Percentiles rank a stretch among this genome's conserved stretches.
Conservation (phyloP, 352 stramenopile genomes). For the Globisporangium takayamanum region DNA sequence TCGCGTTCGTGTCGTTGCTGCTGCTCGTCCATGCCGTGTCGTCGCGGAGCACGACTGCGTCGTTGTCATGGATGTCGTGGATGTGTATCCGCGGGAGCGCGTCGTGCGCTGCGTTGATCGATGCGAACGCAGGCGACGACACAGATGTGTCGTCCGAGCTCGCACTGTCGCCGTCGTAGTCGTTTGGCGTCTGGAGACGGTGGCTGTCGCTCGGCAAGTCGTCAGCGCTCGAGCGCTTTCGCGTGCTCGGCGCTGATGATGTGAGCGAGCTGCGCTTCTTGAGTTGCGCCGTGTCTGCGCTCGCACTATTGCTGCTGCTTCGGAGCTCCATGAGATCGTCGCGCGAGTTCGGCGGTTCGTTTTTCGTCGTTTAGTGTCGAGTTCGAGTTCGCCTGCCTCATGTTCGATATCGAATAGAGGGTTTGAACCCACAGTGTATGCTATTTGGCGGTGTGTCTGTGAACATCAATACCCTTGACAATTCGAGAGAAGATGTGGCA, state of each 20-base stretch:
- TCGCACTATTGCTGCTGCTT: neutral
- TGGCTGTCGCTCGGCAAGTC: neutral
- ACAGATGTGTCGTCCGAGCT: neutral
- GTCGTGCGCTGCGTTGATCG: neutral
- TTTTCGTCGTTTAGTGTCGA: too few relatives aligned
- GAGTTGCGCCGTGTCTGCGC: neutral
- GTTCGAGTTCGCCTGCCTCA: too few relatives aligned
- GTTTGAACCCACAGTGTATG: too few relatives aligned
- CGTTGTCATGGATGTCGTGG: neutral
- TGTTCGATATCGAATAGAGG: too few relatives aligned
- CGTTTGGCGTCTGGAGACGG: neutral
- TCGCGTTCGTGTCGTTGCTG: neutral
- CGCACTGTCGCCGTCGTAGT: constrained; percentile 3
- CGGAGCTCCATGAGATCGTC: neutral
- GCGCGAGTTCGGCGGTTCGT: too few relatives aligned
- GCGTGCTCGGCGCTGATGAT: neutral
- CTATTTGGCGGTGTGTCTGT: too few relatives aligned
- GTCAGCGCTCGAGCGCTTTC: neutral
- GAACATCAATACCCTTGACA: too few relatives aligned
- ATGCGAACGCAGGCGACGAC: neutral
- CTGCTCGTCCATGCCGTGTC: constrained; percentile 4
- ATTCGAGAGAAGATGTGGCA: too few relatives aligned
- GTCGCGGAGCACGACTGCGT: constrained; percentile 1
- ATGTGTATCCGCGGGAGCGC: constrained; percentile 2
- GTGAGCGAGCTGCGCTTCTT: constrained; percentile 8